Percentiles rank a stretch among this genome's conserved stretches.
Evolutionary conservation across 352 stramenopile genomes (phyloP).

Genomic region (Phytophthora cryptogea): DNA sequence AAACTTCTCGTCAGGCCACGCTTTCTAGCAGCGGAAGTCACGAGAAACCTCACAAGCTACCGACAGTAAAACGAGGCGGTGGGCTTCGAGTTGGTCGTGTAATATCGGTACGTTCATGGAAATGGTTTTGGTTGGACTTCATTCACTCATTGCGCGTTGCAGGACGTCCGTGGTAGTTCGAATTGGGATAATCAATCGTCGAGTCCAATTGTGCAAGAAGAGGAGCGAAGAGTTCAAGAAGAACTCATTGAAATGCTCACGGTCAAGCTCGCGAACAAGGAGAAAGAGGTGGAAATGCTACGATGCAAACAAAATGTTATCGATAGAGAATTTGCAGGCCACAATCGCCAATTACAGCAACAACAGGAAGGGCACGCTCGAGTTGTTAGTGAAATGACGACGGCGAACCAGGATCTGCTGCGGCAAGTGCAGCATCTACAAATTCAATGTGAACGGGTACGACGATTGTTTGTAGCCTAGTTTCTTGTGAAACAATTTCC

Average conservation of each 20-base stretch:
- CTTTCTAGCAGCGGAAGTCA: slow-evolving; percentile 6
- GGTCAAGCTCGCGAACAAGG: slow-evolving; percentile 60
- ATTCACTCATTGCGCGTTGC: not conserved
- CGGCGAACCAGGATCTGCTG: slow-evolving; percentile 45
- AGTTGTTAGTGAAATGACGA: slow-evolving; percentile 24
- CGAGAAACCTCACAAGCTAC: slow-evolving; percentile 30
- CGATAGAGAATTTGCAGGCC: slow-evolving; percentile 23
- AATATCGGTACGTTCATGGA: slow-evolving; percentile 44
- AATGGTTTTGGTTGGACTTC: not conserved
- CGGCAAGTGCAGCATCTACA: slow-evolving; percentile 45
- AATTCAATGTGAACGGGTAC: slow-evolving; percentile 45
- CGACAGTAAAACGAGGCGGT: slow-evolving; percentile 34
- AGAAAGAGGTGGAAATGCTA: slow-evolving; percentile 60
- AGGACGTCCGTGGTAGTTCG: slow-evolving; percentile 41
- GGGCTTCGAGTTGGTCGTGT: slow-evolving; percentile 57
- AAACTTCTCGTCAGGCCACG: slow-evolving; percentile 16
- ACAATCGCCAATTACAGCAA: slow-evolving; percentile 33
- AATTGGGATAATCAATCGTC: slow-evolving; percentile 17
- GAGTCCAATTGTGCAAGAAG: slow-evolving; percentile 41
- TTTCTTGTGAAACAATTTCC: not conserved
- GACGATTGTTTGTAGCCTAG: not conserved
- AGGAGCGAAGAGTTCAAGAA: slow-evolving; percentile 59
- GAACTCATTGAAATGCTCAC: slow-evolving; percentile 72
- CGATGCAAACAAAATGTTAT: slow-evolving; percentile 38
- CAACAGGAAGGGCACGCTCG: slow-evolving; percentile 30